These are phyloP conservation scores for Nemania sp. DNA, from an alignment of 2,329 filamentous ascomycete genomes.

Conservation along the genomic window DNA sequence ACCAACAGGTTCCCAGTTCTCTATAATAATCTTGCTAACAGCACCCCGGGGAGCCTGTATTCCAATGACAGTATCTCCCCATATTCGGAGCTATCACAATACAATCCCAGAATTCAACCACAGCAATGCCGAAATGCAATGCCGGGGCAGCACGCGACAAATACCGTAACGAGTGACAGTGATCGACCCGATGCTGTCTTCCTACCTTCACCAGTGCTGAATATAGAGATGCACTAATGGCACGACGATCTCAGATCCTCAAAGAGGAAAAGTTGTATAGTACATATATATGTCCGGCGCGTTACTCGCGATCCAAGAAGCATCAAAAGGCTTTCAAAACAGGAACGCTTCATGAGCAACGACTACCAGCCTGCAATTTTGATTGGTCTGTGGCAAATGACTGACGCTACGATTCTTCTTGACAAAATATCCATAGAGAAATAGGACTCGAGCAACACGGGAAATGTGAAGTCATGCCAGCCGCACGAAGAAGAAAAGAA, in stretches of 20 bases:
- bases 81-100: too few species aligned
- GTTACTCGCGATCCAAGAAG: constrained; percentile 43
- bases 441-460: constrained; percentile 77
- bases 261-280: constrained; percentile 19
- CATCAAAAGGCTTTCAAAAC: constrained; percentile 30
- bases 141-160: background rate
- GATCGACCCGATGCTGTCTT: background rate
- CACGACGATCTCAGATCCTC: too few species aligned
- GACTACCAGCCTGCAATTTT: constrained; percentile 58
- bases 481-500: constrained; percentile 73
- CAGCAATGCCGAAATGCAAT: too few species aligned
- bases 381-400: constrained; percentile 72
- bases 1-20: too few species aligned
- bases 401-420: constrained; percentile 66
- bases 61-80: too few species aligned
- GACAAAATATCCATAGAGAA: constrained; percentile 55
- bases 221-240: background rate
- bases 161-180: background rate
- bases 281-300: constrained; percentile 56
- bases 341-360: constrained; percentile 34
- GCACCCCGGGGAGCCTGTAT: too few species aligned
- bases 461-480: constrained; percentile 71
- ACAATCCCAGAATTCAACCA: too few species aligned
- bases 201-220: background rate
- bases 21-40: too few species aligned